A percentile compares a stretch with the other conserved stretches of the same genome.
Conservation (phyloP, 768 basidiomycete species). For the Lactarius hatsudake region DNA sequence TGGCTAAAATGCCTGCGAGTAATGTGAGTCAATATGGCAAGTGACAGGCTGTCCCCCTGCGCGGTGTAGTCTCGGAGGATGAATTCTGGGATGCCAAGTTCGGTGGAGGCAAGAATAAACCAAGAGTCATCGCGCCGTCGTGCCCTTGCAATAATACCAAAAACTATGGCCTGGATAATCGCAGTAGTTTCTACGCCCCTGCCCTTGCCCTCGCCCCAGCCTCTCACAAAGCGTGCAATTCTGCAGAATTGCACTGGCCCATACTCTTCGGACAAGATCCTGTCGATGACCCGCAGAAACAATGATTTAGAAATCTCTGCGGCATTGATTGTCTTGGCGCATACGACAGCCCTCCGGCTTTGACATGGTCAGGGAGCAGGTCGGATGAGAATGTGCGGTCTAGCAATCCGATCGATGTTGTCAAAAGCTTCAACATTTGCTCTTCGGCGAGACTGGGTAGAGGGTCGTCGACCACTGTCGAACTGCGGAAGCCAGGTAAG, state of each 20-base stretch:
- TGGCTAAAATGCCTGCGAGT: not conserved
- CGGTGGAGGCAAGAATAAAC: not conserved
- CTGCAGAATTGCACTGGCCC: too few species aligned
- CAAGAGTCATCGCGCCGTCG: not conserved
- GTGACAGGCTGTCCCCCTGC: not conserved
- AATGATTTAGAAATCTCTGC: too few species aligned
- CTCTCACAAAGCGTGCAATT: not conserved
- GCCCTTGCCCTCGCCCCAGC: not conserved
- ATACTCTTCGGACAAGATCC: too few species aligned
- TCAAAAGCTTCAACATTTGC: not conserved
- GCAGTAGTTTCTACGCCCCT: too few species aligned
- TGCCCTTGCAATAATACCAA: not conserved
- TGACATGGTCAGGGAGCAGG: not conserved
- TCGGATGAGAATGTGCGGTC: not conserved
- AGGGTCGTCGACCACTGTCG: not conserved
- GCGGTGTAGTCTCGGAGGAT: not conserved
- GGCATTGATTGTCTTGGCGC: not conserved
- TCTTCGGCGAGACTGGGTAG: not conserved
- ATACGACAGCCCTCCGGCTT: not conserved
- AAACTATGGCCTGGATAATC: not conserved
- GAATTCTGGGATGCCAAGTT: not conserved
- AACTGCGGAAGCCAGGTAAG: not conserved
- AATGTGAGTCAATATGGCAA: not conserved
- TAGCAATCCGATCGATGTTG: not conserved
- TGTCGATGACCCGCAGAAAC: fast-evolving